Base-by-base conservation (phyloP, 805 yeast genomes). In the Saccharomycodes ludwigii region DNA sequence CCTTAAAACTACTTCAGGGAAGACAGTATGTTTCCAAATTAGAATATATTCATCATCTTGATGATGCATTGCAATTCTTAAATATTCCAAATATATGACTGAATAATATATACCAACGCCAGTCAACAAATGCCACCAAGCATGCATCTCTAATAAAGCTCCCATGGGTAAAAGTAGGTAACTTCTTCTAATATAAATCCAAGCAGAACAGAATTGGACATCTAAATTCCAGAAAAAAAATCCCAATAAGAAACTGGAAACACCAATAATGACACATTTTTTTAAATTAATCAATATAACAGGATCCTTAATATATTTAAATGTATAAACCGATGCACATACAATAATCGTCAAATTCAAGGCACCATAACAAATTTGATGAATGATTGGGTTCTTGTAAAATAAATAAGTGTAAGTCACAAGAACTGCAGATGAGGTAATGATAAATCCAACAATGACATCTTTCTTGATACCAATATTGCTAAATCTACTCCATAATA, bases 111-210 rank as follows among this genome's bases (percentile, higher is more conserved):
- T 91, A 2, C 96, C 95, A 14, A 74, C 60, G 1, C 94, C 94
- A 0, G 91, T 81, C 40, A 81, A 65, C 8, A 81, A 59, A 50
- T 88, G 97, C 97, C 97, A 88, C 96, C 96, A 88, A 16, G 94
- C 95, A 48, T 88, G 97, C 18, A 94, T 79, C 54, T 88, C 97
- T 21, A 88, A 61, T 3, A 88, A 41, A 38, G 84, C 68, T 2
- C 97, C 97, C 32, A 77, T 68, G 2, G 96, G 96, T 31, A 52
- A 30, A 59, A 79, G 67, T 3, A 96, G 94, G 10, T 74, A 52
- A 4, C 58, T 42, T 37, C 91, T 68, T 52, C 95, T 68, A 11
- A 71, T 47, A 5, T 54, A 37, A 24, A 74, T 66, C 54, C 82
- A 75, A 16, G 54, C 52, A 11, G 59, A 42, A 52, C 97, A 88